Evolutionary conservation across 2,329 filamentous ascomycete species (phyloP).

Genomic region (Fusarium buharicum): DNA sequence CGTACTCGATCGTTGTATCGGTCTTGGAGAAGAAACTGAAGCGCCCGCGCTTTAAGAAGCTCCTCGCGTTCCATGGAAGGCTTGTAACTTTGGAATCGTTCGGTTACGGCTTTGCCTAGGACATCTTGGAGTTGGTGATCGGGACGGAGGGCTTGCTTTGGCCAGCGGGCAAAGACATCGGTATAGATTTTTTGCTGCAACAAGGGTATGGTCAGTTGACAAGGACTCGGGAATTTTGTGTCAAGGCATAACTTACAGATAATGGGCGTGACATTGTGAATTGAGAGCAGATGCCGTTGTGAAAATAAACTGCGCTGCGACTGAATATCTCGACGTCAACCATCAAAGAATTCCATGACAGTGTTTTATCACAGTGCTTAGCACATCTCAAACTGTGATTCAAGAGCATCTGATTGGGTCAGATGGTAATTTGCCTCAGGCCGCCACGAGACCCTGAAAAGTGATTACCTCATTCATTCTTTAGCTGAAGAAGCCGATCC

Average conservation of each 20-base stretch:
- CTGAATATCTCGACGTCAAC: slow-evolving; percentile 43
- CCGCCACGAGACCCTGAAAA: slow-evolving; percentile 32
- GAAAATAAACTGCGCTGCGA: slow-evolving; percentile 3
- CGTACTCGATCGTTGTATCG: slow-evolving; percentile 67
- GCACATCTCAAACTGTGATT: slow-evolving; percentile 3
- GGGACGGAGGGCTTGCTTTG: slow-evolving; percentile 70
- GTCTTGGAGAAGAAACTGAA: slow-evolving; percentile 69
- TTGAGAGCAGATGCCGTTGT: slow-evolving; percentile 21
- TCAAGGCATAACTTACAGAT: slow-evolving; percentile 42
- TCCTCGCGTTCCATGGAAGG: slow-evolving; percentile 59
- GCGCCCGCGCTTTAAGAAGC: slow-evolving; percentile 66
- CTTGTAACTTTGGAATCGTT: slow-evolving; percentile 49
- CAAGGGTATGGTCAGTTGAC: background rate
- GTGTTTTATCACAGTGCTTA: slow-evolving; percentile 21
- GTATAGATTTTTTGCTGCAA: slow-evolving; percentile 52
- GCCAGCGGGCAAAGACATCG: slow-evolving; percentile 65
- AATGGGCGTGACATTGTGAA: slow-evolving; percentile 50
- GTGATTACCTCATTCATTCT: slow-evolving; percentile 29
- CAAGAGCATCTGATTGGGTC: slow-evolving; percentile 34
- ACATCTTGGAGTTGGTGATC: slow-evolving; percentile 70
- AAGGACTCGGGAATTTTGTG: background rate
- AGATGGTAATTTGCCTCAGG: slow-evolving; percentile 30
- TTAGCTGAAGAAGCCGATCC: slow-evolving; percentile 11
- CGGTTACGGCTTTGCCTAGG: slow-evolving; percentile 54
- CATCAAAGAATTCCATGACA: slow-evolving; percentile 42